Base-by-base conservation (phyloP, 2,329 filamentous ascomycete genomes). In the Dothistroma pini region DNA sequence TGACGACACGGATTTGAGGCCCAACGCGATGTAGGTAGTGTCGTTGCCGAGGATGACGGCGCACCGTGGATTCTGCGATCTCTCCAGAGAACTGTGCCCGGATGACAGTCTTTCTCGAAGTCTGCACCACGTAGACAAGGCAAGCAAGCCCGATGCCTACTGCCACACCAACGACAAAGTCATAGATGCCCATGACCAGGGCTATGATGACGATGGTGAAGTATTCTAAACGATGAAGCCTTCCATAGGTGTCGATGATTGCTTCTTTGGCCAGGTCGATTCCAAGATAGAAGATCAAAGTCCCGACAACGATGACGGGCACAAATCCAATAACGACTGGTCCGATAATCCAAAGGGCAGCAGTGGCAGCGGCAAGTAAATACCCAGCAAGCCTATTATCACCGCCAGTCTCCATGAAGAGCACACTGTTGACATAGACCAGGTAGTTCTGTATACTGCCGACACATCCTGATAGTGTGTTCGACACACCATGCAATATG, bases 361-460 rank as follows among this genome's bases (percentile, higher is more conserved):
- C 86, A 0, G 95, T 99, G 5, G 89, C 85, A 22, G 83, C 77
- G 0, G 95, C 95, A 55, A 99, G 83, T 80, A 97, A 84, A 29
- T 93, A 83, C 2, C 95, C 95, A 9, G 93, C 95, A 50, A 96
- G 79, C 54, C 95, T 87, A 69, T 86, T 93, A 72, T 96, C 86
- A 21, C 93, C 95, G 16, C 95, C 95, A 52, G 92, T 96, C 29
- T 90, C 86, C 73, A 97, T 96, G 76, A 99, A 97, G 59, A 99
- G 86, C n/a, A 96, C 85, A 65, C 92, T 97, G 74, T 99, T 99
- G 61, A 93, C 93, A 71, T 97, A 99, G 0, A 99, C 95, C 1
- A 99, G 84, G 72, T 99, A 99, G 75, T 99, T 99, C 76, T 88
- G 86, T 61, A 99, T 96, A 72, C 93, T 97, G 12, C 95, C 95